Base-by-base conservation (phyloP, 495 filamentous ascomycete species). In the Neurospora sp. region DNA sequence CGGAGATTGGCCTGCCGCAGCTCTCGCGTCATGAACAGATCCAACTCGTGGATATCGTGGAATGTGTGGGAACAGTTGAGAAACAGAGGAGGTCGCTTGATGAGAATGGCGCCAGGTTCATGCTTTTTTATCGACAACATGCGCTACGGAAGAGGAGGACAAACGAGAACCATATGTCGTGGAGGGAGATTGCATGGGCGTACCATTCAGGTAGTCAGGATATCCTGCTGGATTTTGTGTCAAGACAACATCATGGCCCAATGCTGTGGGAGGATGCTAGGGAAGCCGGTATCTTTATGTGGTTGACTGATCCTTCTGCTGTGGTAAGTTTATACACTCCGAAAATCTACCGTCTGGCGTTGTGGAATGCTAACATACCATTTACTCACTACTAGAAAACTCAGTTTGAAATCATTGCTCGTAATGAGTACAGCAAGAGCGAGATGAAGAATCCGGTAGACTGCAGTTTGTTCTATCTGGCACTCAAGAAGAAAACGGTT, bases 121-220 rank as follows among this genome's bases (percentile, higher is more conserved):
- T 97, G 80, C 84, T 97, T 35, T 96, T 96, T 80, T 97, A 96
- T 83, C 87, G 92, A 17, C 93, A 97, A 74, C 90, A 96, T 78
- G 90, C 89, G 71, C 83, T 98, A 42, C 87, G 90, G 40, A 90
- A 87, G 80, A 84, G 86, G 38, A 86, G 89, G 76, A 83, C 88
- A 8, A 88, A 87, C 75, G 89, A 89, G 78, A 87, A 89, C 7
- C 85, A 88, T 22, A 89, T 98, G 75, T 91, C 92, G 5, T 99
- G 94, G 93, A 86, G 96, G 79, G 95, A 98, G 77, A 95, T 97
- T 72, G 90, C 91, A 68, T 98, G 95, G 94, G 96, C 95, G 27
- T 95, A 91, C 75, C 94, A 98, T 80, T 97, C 93, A 74, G 86
- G 82, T 16, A 97, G 93, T 71, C 96, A 99, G 80, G 96, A 98